Evolutionary conservation across 129 eudicot species (phyloP).

Genomic region (Flaveria bidentis): DNA sequence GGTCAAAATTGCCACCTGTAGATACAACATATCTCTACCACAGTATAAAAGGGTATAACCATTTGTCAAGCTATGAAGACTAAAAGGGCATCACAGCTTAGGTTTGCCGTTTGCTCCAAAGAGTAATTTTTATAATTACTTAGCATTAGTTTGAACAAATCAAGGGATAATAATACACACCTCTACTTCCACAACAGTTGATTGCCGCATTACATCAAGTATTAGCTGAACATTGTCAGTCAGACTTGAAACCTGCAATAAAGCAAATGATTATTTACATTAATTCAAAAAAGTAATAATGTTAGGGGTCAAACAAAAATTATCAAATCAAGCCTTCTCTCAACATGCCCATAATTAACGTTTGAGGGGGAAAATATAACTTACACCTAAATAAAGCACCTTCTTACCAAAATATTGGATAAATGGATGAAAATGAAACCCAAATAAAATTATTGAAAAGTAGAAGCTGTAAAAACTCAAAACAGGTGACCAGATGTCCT

Average conservation of each 20-base stretch:
- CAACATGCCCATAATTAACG: neutral
- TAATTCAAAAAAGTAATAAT: neutral
- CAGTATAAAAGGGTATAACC: neutral
- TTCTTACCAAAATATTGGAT: neutral
- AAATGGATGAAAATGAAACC: neutral
- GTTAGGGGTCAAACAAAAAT: neutral
- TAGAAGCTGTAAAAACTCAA: neutral
- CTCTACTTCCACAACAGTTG: constrained; percentile 63
- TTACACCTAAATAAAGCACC: neutral
- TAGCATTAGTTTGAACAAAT: constrained; percentile 6
- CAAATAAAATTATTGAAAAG: neutral
- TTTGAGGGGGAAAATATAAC: neutral
- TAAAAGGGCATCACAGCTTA: neutral
- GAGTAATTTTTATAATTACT: neutral
- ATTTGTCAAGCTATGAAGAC: neutral
- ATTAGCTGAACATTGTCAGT: constrained; percentile 54
- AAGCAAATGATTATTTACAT: neutral
- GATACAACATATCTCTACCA: neutral
- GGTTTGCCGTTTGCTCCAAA: neutral
- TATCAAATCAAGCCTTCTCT: constrained; percentile 3
- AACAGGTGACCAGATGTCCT: neutral
- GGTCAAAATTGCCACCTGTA: neutral
- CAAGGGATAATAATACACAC: constrained; percentile 27
- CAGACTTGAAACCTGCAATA: constrained; percentile 51
- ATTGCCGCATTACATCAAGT: constrained; percentile 48